Conservation (phyloP, 1,139 yeast genomes). For the Sugiyamaella pinicola region DNA sequence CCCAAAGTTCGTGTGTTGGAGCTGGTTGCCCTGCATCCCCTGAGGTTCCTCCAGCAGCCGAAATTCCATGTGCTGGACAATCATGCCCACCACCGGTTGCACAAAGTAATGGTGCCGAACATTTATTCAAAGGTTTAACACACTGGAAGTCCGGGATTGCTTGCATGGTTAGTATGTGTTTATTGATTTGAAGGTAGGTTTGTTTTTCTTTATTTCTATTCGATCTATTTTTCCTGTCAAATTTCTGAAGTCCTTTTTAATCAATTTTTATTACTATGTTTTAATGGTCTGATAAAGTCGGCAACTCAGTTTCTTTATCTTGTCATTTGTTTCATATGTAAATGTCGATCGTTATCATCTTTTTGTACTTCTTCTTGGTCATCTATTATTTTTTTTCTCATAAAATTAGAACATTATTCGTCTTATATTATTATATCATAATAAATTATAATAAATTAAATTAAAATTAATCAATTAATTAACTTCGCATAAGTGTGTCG, state of each 20-base stretch:
- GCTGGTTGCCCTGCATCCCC: not conserved
- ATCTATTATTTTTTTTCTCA: not conserved
- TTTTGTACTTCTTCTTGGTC: constrained; percentile 2
- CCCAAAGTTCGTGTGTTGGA: not conserved
- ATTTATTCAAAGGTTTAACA: not conserved
- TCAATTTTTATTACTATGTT: not conserved
- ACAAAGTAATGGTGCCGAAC: constrained; percentile 11
- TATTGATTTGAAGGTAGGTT: constrained; percentile 6
- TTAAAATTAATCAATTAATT: not conserved
- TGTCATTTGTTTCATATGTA: not conserved
- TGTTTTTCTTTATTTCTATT: constrained; percentile 10
- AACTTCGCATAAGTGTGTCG: too few relatives aligned
- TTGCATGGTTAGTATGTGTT: constrained; percentile 1
- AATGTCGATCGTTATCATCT: constrained; percentile 2
- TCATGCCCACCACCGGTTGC: constrained; percentile 8
- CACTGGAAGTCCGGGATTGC: constrained; percentile 1
- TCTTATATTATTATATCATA: constrained; percentile 7
- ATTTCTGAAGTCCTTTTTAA: not conserved
- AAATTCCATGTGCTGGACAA: not conserved
- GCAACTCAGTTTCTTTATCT: not conserved
- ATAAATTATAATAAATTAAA: constrained; percentile 8
- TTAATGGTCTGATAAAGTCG: constrained; percentile 11
- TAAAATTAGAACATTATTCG: constrained; percentile 10
- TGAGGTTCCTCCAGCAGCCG: constrained; percentile 5
- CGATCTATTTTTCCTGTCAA: not conserved